These are phyloP conservation scores for Suhomyces taliae DNA, from an alignment of 1,139 yeast genomes.

Conservation along the genomic window DNA sequence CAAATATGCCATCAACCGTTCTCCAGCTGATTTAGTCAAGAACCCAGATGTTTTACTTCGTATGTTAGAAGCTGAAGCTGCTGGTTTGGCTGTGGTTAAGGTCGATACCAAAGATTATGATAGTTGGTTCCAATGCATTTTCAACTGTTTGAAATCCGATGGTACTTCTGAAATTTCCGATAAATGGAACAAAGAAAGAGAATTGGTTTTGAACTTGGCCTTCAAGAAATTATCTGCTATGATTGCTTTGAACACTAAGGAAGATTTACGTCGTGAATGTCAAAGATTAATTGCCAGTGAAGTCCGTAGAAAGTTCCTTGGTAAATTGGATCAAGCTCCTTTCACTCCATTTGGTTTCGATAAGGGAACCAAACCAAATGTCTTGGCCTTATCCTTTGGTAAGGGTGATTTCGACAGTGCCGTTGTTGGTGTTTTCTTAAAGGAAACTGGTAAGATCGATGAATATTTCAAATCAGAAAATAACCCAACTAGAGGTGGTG, in stretches of 20 bases:
- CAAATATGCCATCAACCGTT: conserved; percentile 83
- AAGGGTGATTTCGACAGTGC: conserved; percentile 86
- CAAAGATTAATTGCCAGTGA: conserved; percentile 68
- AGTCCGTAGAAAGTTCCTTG: conserved; percentile 66
- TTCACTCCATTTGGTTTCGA: conserved; percentile 77
- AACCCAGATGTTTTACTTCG: conserved; percentile 81
- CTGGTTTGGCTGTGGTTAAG: conserved; percentile 54
- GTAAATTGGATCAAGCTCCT: conserved; percentile 89
- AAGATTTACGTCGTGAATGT: conserved; percentile 76
- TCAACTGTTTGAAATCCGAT: conserved; percentile 71
- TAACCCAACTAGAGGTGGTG: conserved; percentile 62
- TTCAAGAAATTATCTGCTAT: conserved; percentile 67
- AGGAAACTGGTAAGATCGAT: conserved; percentile 76
- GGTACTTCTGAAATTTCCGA: conserved; percentile 79
- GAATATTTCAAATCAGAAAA: conserved; percentile 78
- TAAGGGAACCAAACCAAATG: conserved; percentile 81
- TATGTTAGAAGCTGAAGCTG: conserved; percentile 86
- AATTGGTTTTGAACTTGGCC: conserved; percentile 63
- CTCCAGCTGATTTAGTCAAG: conserved; percentile 68
- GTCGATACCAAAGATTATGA: conserved; percentile 46
- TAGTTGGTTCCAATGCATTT: conserved; percentile 47
- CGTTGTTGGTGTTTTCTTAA: conserved; percentile 75
- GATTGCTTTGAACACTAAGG: conserved; percentile 77
- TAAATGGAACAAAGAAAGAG: conserved; percentile 82
- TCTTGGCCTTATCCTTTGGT: conserved; percentile 81